Percentiles rank a stretch among this genome's conserved stretches.
Conservation (phyloP, 805 yeast species). For the Candida cerambycidarum region DNA sequence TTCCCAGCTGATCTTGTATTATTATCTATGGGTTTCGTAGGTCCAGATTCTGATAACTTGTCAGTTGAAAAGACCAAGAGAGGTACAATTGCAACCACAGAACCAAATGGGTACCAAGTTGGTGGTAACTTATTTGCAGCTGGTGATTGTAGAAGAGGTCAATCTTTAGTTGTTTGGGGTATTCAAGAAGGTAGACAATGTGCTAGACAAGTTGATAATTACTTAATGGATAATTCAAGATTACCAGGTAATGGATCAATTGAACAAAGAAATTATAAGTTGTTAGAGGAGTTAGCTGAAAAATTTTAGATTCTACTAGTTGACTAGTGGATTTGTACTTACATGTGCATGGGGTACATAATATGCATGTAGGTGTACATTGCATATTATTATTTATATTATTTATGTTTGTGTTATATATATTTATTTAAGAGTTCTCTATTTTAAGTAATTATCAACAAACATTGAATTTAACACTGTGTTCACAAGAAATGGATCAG, state of each 20-base stretch:
- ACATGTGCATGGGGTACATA: not conserved
- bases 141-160: conserved; percentile 99
- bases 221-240: conserved; percentile 72
- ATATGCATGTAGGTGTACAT: not conserved
- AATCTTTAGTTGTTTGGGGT: conserved; percentile 98
- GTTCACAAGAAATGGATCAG: no score
- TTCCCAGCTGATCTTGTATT: conserved; percentile 94
- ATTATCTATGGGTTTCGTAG: conserved; percentile 95
- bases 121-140: conserved; percentile 81
- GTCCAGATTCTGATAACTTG: conserved; percentile 86
- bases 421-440: not conserved
- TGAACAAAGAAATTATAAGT: conserved; percentile 75
- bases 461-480: no score
- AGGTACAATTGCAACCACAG: conserved; percentile 75
- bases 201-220: conserved; percentile 89
- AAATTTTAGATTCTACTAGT: conserved; percentile 48
- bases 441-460: no score
- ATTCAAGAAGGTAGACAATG: conserved; percentile 99
- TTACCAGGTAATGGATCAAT: conserved; percentile 95
- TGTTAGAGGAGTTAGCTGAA: conserved; percentile 74
- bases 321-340: not conserved
- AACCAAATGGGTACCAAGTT: conserved; percentile 66
- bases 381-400: not conserved
- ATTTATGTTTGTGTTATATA: conserved; percentile 6
- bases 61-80: conserved; percentile 69